Evolutionary conservation across 768 basidiomycete species (phyloP), one percentile per base, ranked within the genome.

Genomic region (Chiua virens): DNA sequence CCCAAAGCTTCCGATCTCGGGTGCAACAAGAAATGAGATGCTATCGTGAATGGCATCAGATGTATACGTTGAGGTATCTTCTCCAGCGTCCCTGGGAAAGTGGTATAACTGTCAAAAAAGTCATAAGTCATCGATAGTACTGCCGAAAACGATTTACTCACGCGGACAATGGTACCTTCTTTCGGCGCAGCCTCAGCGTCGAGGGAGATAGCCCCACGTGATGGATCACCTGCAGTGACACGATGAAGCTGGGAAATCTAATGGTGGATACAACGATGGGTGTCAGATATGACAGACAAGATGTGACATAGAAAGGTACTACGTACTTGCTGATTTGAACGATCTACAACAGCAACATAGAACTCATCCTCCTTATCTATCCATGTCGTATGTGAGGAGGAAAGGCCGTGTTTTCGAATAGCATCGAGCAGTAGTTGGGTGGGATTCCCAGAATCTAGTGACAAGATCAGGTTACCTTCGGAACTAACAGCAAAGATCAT

Each of bases 151-250:
- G 28, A 45, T 27, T 25, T 37, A 58, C 73, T 70, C 70, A 76
- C 79, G 70, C 82, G 79, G 15, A 87, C 78, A 4, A 58, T 52
- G 8, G 77, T 69, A n/a, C 81, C 84, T 14, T 69, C 60, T 4
- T 56, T 57, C 3, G 85, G 86, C 3, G 83, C 79, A 14, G 68
- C 70, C 20, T 74, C 69, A 2, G 79, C 70, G 20, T 81, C 79
- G 1, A 91, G 70, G 1, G 88, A 80, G 14, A 90, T 75, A 4
- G 77, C 75, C 3, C 89, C 89, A 7, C 84, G 77, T 15, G 82
- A 81, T 2, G 86, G 87, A 60, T 86, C 87, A 4, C 89, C 89
- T 0, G 87, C 83, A 21, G 75, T 81, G 51, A 91, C 83, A 48
- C 70, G 75, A 58, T 79, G 79, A 35, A 85, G 71, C 41, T 77